These are phyloP conservation scores for Globisporangium alternatum DNA, from an alignment of 352 stramenopile species.

Conservation along the genomic window DNA sequence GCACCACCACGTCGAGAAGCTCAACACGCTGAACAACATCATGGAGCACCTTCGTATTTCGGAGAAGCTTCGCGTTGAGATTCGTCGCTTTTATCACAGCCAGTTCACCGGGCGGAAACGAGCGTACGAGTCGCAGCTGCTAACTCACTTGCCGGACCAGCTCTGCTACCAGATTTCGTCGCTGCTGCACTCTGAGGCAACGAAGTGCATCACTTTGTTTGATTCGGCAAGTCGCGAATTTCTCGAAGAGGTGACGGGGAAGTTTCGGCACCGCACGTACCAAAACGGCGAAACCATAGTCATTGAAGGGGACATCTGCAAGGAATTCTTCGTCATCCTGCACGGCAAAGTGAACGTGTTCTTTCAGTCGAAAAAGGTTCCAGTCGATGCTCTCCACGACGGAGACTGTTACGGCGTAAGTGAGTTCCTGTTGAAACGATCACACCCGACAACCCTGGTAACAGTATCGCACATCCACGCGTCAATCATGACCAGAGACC, in stretches of 20 bases:
- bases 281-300: conserved; percentile 71
- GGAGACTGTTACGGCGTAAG: conserved; percentile 69
- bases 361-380: conserved; percentile 38
- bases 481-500: conserved; percentile 69
- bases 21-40: conserved; percentile 62
- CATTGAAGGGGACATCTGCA: conserved; percentile 64
- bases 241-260: conserved; percentile 73
- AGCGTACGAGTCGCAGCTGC: conserved; percentile 66
- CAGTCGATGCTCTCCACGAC: conserved; percentile 51
- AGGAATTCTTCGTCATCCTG: conserved; percentile 64
- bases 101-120: conserved; percentile 57
- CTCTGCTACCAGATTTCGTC: conserved; percentile 76
- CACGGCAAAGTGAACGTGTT: conserved; percentile 72
- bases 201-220: conserved; percentile 56
- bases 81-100: conserved; percentile 73
- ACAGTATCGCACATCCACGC: conserved; percentile 48
- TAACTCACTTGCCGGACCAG: conserved; percentile 65
- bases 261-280: conserved; percentile 70
- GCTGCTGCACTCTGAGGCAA: conserved; percentile 57
- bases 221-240: conserved; percentile 63
- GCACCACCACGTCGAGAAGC: conserved; percentile 64
- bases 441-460: conserved; percentile 46
- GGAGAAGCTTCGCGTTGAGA: conserved; percentile 47
- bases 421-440: conserved; percentile 52
- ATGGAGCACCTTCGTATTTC: conserved; percentile 63